Conservation (phyloP, 2,329 filamentous ascomycete genomes). For the Fusarium illudens region DNA sequence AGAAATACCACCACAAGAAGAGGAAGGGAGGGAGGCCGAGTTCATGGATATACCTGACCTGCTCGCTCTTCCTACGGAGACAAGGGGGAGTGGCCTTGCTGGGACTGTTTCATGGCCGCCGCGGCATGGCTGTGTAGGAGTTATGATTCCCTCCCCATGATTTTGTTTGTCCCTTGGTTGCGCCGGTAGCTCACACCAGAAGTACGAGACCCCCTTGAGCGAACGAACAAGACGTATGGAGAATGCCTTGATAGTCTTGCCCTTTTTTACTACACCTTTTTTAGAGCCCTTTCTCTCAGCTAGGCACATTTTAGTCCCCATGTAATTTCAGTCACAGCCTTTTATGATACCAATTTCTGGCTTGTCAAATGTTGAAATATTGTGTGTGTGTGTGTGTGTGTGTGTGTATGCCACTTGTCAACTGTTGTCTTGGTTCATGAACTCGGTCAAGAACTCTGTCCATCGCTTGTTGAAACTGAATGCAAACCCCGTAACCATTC, state of each 20-base stretch:
- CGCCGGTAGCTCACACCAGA: constrained; percentile 33
- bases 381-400: constrained; percentile 3
- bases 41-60: constrained; percentile 45
- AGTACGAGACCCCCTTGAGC: constrained; percentile 36
- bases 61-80: constrained; percentile 33
- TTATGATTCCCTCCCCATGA: constrained; percentile 39
- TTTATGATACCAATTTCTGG: constrained; percentile 56
- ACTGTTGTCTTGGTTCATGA: not conserved
- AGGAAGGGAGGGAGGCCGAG: constrained; percentile 32
- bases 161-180: constrained; percentile 39
- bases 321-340: constrained; percentile 56
- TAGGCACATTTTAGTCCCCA: constrained; percentile 54
- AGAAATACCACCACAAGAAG: constrained; percentile 43
- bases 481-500: constrained; percentile 7
- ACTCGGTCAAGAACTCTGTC: not conserved
- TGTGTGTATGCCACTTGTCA: constrained; percentile 5
- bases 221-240: constrained; percentile 42
- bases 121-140: constrained; percentile 37
- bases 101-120: constrained; percentile 35
- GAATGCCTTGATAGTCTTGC: constrained; percentile 50
- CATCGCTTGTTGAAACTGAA: constrained; percentile 1
- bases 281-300: constrained; percentile 47
- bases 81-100: constrained; percentile 20
- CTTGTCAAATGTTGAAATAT: constrained; percentile 30
- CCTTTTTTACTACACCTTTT: constrained; percentile 47